Percentiles rank a stretch among this genome's conserved stretches.
Conservation (phyloP, 768 basidiomycete species). For the Baorangia bicolor region DNA sequence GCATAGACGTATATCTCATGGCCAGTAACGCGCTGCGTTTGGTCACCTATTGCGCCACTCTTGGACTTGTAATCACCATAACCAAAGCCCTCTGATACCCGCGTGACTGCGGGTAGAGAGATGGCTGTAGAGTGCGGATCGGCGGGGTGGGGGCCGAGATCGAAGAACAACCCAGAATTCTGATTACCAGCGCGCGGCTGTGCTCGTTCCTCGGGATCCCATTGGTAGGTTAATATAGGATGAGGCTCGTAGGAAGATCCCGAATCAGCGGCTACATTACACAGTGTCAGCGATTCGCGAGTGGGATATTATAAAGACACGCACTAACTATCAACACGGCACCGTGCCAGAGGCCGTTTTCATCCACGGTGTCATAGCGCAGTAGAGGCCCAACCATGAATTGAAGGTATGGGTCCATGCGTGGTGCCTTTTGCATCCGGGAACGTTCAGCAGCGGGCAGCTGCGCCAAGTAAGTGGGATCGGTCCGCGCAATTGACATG, state of each 20-base stretch:
- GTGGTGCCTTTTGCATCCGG: constrained; percentile 50
- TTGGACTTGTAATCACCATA: constrained; percentile 21
- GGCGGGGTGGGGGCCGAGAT: constrained; percentile 71
- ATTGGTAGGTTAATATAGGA: constrained; percentile 67
- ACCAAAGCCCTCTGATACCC: constrained; percentile 1
- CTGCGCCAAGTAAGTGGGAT: constrained; percentile 42
- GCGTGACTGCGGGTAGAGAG: constrained; percentile 21
- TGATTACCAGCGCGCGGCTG: constrained; percentile 15
- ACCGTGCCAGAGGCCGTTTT: constrained; percentile 80
- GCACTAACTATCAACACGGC: constrained; percentile 85
- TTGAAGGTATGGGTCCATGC: constrained; percentile 81
- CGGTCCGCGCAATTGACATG: constrained; percentile 2
- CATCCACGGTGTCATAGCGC: constrained; percentile 85
- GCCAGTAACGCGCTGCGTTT: constrained; percentile 48
- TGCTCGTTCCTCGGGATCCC: constrained; percentile 57
- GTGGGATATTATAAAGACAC: constrained; percentile 32
- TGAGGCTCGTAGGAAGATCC: constrained; percentile 77
- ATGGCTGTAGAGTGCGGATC: constrained; percentile 59
- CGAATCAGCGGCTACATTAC: constrained; percentile 61
- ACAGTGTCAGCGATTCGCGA: not conserved
- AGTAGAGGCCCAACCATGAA: constrained; percentile 92
- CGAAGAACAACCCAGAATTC: constrained; percentile 39
- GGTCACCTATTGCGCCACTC: constrained; percentile 24
- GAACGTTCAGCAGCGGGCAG: constrained; percentile 67
- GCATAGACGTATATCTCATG: constrained; percentile 73